Evolutionary conservation across 441 rosid species (phyloP).

Genomic region (Capsella rubella): DNA sequence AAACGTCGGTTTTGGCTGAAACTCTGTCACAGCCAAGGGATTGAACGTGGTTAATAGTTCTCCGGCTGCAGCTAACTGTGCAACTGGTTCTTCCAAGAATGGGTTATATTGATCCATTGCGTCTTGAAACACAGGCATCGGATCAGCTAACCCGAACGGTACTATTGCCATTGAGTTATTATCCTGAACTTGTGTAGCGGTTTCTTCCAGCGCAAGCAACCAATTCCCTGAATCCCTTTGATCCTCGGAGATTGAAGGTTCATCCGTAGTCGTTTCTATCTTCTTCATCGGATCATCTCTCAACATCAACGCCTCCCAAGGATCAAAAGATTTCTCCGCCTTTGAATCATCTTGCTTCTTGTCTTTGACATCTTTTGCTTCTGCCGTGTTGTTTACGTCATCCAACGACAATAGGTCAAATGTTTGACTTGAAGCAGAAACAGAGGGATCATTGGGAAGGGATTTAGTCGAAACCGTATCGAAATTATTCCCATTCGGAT

Average conservation of each 20-base stretch:
- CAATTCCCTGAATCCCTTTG: slow-evolving; percentile 47
- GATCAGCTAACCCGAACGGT: slow-evolving; percentile 34
- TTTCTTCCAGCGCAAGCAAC: slow-evolving; percentile 63
- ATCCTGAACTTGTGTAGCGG: slow-evolving; percentile 38
- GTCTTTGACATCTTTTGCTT: slow-evolving; percentile 44
- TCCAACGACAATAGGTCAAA: slow-evolving; percentile 52
- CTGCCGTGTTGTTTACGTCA: slow-evolving; percentile 30
- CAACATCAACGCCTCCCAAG: slow-evolving; percentile 49
- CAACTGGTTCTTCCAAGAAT: slow-evolving; percentile 57
- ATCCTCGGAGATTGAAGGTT: slow-evolving; percentile 20
- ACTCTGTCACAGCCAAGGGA: slow-evolving; percentile 46
- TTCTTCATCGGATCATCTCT: slow-evolving; percentile 36
- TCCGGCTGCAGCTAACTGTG: slow-evolving; percentile 1
- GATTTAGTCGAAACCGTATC: slow-evolving; percentile 51
- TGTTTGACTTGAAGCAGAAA: slow-evolving; percentile 40
- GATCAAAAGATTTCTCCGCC: slow-evolving; percentile 32
- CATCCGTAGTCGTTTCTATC: neutral
- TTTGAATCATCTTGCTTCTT: slow-evolving; percentile 27
- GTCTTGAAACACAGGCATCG: slow-evolving; percentile 24
- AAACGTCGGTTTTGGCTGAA: slow-evolving; percentile 57
- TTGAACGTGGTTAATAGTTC: slow-evolving; percentile 11
- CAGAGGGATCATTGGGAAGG: slow-evolving; percentile 41
- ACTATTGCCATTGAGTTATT: slow-evolving; percentile 36
- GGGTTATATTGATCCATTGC: slow-evolving; percentile 61
- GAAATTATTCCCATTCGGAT: slow-evolving; percentile 37